Evolutionary conservation across 768 basidiomycete species (phyloP).

Genomic region (Lactifluus volemus): DNA sequence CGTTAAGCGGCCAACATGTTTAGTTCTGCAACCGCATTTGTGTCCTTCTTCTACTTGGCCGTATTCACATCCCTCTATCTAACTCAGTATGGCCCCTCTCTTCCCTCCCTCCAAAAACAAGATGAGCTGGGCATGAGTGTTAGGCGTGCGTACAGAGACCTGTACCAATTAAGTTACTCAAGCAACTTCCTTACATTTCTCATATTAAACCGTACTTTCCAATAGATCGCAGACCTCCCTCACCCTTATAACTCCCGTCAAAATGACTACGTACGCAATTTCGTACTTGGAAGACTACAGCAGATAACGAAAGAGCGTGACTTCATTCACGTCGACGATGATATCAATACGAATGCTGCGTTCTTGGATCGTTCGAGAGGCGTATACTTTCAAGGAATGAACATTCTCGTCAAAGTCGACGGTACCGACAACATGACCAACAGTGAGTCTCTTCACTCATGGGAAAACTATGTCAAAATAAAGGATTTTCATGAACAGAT

Average conservation of each 20-base stretch:
- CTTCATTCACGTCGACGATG: constrained; percentile 45
- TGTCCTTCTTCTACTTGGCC: constrained; percentile 7
- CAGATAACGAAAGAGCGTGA: constrained; percentile 35
- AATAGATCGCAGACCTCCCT: constrained; percentile 55
- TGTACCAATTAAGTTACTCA: constrained; percentile 36
- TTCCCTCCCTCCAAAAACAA: constrained; percentile 29
- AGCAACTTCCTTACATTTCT: neutral
- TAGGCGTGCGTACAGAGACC: constrained; percentile 47
- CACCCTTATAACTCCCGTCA: constrained; percentile 74
- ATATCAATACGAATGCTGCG: constrained; percentile 41
- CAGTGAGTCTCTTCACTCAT: constrained; percentile 15
- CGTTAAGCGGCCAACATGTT: neutral
- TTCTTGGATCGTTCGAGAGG: constrained; percentile 24
- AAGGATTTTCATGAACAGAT: constrained; percentile 21
- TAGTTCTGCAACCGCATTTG: constrained; percentile 1
- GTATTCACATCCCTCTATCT: constrained; percentile 10
- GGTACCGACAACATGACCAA: constrained; percentile 35
- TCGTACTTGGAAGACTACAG: constrained; percentile 47
- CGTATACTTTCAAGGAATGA: constrained; percentile 57
- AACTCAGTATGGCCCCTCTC: constrained; percentile 3
- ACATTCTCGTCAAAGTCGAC: constrained; percentile 56
- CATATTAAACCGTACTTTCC: neutral
- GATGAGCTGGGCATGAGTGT: constrained; percentile 36
- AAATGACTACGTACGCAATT: constrained; percentile 57
- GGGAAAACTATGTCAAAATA: neutral